These are phyloP conservation scores for Curvularia lunata DNA, from an alignment of 2,329 filamentous ascomycete species.

Conservation along the genomic window DNA sequence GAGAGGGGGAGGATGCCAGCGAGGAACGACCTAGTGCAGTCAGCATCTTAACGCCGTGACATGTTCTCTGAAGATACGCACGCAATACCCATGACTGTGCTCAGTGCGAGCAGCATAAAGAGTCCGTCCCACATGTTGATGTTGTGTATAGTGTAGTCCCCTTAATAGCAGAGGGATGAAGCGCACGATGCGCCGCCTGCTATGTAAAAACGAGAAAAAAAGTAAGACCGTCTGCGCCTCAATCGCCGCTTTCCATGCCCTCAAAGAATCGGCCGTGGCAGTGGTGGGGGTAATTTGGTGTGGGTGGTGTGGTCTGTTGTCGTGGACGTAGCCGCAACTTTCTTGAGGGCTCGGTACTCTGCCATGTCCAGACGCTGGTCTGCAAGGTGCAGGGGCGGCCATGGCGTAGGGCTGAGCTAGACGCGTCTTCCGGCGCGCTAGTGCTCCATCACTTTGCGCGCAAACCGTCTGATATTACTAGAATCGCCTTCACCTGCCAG, in stretches of 20 bases:
- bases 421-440: slow-evolving; percentile 33
- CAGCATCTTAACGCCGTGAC: slow-evolving; percentile 8
- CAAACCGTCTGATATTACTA: neutral
- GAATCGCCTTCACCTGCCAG: slow-evolving; percentile 1
- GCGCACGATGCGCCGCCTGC: slow-evolving; percentile 25
- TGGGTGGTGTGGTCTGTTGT: slow-evolving; percentile 10
- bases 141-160: slow-evolving; percentile 19
- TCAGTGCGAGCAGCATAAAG: slow-evolving; percentile 68
- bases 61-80: slow-evolving; percentile 47
- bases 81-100: slow-evolving; percentile 70
- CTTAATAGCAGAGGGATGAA: slow-evolving; percentile 12
- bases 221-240: slow-evolving; percentile 14
- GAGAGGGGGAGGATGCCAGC: slow-evolving; percentile 90
- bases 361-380: slow-evolving; percentile 4
- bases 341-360: slow-evolving; percentile 10
- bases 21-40: slow-evolving; percentile 77
- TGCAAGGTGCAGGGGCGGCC: slow-evolving; percentile 18
- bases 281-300: slow-evolving; percentile 3
- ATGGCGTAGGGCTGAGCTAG: slow-evolving; percentile 33
- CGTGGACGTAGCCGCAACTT: slow-evolving; percentile 20
- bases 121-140: slow-evolving; percentile 65
- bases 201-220: slow-evolving; percentile 18
- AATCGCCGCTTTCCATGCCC: slow-evolving; percentile 29
- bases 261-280: slow-evolving; percentile 9
- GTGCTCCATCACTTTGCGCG: slow-evolving; percentile 23